Percentiles rank a stretch among this genome's conserved stretches.
phyloP scores from a whole-genome alignment of 306 rosid genomes.

The Lithocarpus polystachyus region DNA sequence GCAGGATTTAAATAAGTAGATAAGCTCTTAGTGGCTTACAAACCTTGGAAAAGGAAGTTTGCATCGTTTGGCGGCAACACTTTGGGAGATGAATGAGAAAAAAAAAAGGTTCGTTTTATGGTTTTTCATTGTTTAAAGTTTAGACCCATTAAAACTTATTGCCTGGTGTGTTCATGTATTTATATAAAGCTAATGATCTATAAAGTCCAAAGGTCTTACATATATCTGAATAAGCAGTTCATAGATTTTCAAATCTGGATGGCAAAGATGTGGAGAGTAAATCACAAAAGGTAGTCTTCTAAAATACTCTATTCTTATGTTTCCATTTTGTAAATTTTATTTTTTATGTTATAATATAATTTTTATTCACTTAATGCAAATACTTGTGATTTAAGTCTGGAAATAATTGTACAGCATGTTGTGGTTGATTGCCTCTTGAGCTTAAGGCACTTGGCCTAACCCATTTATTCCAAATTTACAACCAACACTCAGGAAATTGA shows the following conservation, averaged over 20 bases:
- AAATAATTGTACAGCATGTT: background rate
- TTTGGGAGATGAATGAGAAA: no score
- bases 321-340: background rate
- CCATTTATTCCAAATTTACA: background rate
- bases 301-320: conserved; percentile 19
- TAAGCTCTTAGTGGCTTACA: no score
- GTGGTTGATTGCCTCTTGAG: background rate
- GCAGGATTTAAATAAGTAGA: no score
- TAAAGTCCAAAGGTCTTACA: background rate
- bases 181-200: no score
- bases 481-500: background rate
- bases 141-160: no score
- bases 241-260: background rate
- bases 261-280: conserved; percentile 81
- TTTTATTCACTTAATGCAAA: background rate
- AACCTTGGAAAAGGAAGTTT: no score
- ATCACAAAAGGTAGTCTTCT: conserved; percentile 72
- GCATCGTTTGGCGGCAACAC: no score
- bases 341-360: background rate
- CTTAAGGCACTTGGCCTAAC: background rate
- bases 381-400: background rate
- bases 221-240: conserved; percentile 2
- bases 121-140: no score
- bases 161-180: conserved; percentile 43
- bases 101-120: no score